Evolutionary conservation across 2,329 filamentous ascomycete species (phyloP).

Genomic region (Penicillium sp.): DNA sequence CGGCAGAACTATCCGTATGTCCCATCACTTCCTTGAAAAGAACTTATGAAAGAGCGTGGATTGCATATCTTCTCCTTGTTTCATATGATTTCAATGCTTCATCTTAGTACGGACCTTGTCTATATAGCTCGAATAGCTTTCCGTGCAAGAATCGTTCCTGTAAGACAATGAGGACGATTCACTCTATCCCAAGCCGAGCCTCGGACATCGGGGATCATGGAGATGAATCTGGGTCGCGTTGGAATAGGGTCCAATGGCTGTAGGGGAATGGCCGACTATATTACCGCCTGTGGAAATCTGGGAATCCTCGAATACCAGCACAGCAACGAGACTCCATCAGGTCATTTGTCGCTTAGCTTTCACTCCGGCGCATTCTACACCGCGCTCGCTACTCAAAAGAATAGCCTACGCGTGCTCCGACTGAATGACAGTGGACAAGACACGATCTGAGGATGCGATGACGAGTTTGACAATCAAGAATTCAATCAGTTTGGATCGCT

Average conservation of each 20-base stretch:
- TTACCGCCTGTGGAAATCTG: constrained; percentile 14
- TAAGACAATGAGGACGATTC: neutral
- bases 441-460: neutral
- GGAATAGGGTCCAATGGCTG: neutral
- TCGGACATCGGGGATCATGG: constrained; percentile 1
- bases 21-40: no score
- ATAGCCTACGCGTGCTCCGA: constrained; percentile 4
- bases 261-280: constrained; percentile 8
- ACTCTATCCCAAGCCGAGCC: neutral
- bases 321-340: neutral
- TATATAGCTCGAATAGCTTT: no score
- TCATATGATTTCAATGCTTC: no score
- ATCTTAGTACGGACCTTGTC: no score
- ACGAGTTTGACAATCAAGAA: neutral
- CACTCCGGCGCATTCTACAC: neutral
- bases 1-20: no score
- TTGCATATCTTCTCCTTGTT: no score
- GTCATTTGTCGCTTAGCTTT: neutral
- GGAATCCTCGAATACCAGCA: constrained; percentile 15
- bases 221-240: neutral
- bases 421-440: neutral
- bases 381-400: neutral
- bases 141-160: no score
- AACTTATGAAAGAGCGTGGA: no score
- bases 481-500: constrained; percentile 2